Conservation (phyloP, 495 filamentous ascomycete species). For the Aspergillus coremiiformis region DNA sequence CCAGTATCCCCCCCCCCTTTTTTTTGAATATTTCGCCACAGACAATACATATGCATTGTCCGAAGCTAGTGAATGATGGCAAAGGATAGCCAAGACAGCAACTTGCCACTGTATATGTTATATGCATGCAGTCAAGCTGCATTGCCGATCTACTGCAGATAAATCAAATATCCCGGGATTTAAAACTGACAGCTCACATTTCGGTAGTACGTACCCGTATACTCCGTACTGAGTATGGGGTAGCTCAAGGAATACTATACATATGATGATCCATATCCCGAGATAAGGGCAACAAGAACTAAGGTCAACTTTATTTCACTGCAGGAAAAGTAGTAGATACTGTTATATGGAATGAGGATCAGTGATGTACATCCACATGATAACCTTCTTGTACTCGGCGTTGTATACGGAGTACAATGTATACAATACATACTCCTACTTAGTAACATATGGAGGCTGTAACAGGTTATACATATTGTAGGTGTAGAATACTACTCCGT, state of each 20-base stretch:
- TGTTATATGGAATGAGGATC: not conserved
- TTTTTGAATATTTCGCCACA: not conserved
- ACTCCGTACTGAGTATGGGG: not conserved
- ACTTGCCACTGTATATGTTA: not conserved
- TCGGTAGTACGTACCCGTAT: not conserved
- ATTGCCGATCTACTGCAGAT: conserved; percentile 6
- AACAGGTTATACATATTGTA: no score
- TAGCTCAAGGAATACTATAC: not conserved
- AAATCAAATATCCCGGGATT: conserved; percentile 5
- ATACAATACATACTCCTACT: not conserved
- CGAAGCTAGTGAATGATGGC: not conserved
- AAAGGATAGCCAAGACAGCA: not conserved
- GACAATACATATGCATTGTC: not conserved
- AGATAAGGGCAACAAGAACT: not conserved
- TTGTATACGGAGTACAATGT: not conserved
- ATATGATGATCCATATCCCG: not conserved
- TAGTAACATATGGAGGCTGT: no score
- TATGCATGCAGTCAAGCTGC: conserved; percentile 1
- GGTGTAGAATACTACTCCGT: no score
- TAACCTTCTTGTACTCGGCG: no score
- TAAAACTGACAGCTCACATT: not conserved
- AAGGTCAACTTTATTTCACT: not conserved
- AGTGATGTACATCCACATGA: no score
- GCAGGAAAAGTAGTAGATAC: not conserved
- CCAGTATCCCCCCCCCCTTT: no score